A percentile compares a stretch with the other conserved stretches of the same genome.
phyloP scores from a whole-genome alignment of 768 basidiomycete genomes.

The Neoboletus magnificus region DNA sequence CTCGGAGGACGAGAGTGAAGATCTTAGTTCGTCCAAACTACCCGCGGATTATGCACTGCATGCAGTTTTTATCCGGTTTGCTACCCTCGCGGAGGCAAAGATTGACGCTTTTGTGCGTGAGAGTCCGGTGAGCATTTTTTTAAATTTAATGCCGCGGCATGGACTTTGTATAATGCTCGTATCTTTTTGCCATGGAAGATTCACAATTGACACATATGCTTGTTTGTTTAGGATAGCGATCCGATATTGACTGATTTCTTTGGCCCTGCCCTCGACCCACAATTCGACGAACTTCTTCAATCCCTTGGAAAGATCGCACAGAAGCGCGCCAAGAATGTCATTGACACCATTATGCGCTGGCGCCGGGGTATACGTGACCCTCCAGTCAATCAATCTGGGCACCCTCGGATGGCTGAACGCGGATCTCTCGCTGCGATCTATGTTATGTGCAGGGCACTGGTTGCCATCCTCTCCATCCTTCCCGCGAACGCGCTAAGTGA shows the following conservation, averaged over 20 bases:
- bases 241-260: conserved; percentile 63
- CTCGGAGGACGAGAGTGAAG: conserved; percentile 64
- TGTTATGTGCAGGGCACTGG: conserved; percentile 84
- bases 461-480: conserved; percentile 68
- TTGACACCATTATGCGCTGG: conserved; percentile 88
- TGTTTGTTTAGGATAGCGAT: conserved; percentile 58
- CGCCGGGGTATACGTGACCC: conserved; percentile 70
- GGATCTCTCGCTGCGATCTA: conserved; percentile 83
- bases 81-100: conserved; percentile 72
- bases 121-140: conserved; percentile 51
- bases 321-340: conserved; percentile 77
- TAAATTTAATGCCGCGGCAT: not conserved
- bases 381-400: conserved; percentile 34
- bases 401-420: conserved; percentile 48
- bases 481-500: conserved; percentile 79
- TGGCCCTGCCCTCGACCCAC: conserved; percentile 67
- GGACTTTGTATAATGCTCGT: not conserved
- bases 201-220: not conserved
- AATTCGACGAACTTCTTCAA: conserved; percentile 82
- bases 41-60: conserved; percentile 88
- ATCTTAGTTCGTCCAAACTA: conserved; percentile 65
- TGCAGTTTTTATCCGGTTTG: conserved; percentile 85
- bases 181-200: not conserved
- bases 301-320: conserved; percentile 85
- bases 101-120: conserved; percentile 72